Base-by-base conservation (phyloP, 169 alveolate genomes). In the Eimeria sp. region DNA sequence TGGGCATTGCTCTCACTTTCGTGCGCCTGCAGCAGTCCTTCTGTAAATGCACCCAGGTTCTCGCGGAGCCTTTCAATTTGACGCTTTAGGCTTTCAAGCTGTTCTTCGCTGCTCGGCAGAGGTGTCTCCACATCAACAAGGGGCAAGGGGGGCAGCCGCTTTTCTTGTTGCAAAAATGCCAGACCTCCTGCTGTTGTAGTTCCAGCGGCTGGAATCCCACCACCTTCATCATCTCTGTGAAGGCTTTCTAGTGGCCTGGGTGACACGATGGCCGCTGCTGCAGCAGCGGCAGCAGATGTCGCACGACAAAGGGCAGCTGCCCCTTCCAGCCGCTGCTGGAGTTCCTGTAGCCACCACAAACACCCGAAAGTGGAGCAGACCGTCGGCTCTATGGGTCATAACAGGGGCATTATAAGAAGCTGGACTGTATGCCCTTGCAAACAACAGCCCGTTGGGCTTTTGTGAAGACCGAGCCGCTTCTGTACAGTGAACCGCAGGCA, bases 1-100 rank as follows among this genome's bases (percentile, higher is more conserved):
- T 43, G 57, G 11, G n/a, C 25, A 14, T 14, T 3, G 61, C 5
- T 11, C 91, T 83, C 65, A 83, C 91, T 83, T 57, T 57, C 75
- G 54, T 83, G 91, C n/a, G 91, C 91, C 54, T 83, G 49, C 54
- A 83, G 91, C 91, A 83, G 34, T n/a, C 91, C 91, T 54, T 83
- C 91, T 20, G 91, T 83, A 54, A 83, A 83, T 49, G 91, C 73
- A 4, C 91, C 91, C 49, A 83, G 34, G 14, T 83, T 83, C 27
- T 83, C 91, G 49, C 91, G 70, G 11, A 83, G 91, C 34, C 75
- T n/a, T 20, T 83, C 91, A 14, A 83, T 83, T 57, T 83, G 91
- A 7, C 16, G 57, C 75, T 83, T 83, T 1, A 83, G 91, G 51
- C 73, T 83, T 58, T 83, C 91, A 10, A 83, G n/a, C 91, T 83